phyloP scores from a whole-genome alignment of 2,329 filamentous ascomycete species.

The Escovopsis weberi region DNA sequence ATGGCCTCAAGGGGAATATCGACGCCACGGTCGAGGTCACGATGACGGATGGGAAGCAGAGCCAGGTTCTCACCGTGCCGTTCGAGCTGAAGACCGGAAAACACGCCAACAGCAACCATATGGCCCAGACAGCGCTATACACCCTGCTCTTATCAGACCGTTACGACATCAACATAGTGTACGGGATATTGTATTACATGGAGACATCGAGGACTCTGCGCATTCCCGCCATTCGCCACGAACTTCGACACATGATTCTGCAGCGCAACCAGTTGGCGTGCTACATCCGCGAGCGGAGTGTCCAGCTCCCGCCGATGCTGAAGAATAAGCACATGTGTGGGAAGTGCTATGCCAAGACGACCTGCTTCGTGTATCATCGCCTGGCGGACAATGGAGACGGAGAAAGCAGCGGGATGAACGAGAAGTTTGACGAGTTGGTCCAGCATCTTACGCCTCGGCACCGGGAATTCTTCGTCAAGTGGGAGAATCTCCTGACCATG shows the following conservation, averaged over 20 bases:
- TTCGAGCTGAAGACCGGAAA: conserved; percentile 94
- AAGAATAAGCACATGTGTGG: conserved; percentile 69
- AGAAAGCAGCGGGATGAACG: conserved; percentile 65
- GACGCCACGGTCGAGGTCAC: conserved; percentile 88
- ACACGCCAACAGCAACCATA: conserved; percentile 66
- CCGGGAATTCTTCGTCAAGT: conserved; percentile 79
- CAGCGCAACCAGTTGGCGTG: conserved; percentile 82
- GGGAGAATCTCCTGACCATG: conserved; percentile 84
- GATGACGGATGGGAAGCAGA: conserved; percentile 54
- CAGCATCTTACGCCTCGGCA: conserved; percentile 61
- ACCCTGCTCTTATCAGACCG: conserved; percentile 84
- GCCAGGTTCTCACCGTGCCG: conserved; percentile 65
- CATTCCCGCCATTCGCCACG: conserved; percentile 71
- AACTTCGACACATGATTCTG: conserved; percentile 93
- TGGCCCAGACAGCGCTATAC: conserved; percentile 89
- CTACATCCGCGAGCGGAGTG: conserved; percentile 66
- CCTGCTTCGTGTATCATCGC: conserved; percentile 90
- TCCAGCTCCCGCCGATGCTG: conserved; percentile 73
- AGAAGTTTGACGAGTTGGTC: conserved; percentile 70
- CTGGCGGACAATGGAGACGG: conserved; percentile 72
- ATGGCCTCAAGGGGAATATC: conserved; percentile 92
- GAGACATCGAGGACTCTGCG: conserved; percentile 77
- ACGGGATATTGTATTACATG: conserved; percentile 89
- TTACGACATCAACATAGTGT: conserved; percentile 84
- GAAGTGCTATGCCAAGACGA: conserved; percentile 76